Evolutionary conservation across 495 filamentous ascomycete genomes (phyloP), one percentile per base, ranked within the genome.

Genomic region (Lasiosphaeris hirsuta): DNA sequence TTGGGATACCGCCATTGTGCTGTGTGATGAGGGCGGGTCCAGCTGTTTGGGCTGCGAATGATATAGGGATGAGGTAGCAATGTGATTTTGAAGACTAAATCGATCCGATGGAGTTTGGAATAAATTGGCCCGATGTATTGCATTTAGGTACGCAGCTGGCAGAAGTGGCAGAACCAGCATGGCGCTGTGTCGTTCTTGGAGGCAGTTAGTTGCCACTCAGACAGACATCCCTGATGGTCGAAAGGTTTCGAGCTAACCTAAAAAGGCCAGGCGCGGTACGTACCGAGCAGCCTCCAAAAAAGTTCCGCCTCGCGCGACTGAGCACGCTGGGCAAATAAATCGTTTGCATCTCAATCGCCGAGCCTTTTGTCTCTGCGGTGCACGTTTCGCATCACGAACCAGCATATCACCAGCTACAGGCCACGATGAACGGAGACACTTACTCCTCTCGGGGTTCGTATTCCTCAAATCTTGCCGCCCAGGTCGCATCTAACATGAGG

Each of bases 401-500:
- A 44, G 5, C 11, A 37, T 30, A 39, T 58, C 38, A 23, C 10
- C 18, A 38, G 13, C 35, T 8, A 50, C 49, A 50, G 66, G 66
- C 69, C 75, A 86, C 56, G 58, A 96, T 96, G 90, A 94, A 93
- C 87, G 88, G 88, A 67, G 90, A 94, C 69, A 86, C 77, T 64
- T 93, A 93, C 73, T 86, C 88, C 58, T 84, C 88, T 70, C 85
- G 89, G 85, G 88, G 87, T 87, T 77, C 72, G 77, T 65, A 58
- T 51, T 54, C 48, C 36, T 17, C 46, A 38, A 59, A 50, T 55
- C 34, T 57, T 33, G 52, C 50, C 51, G 40, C 23, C 52, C 39
- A 41, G 56, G 59, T 64, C 57, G 55, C 58, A 47, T 18, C 42
- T 57, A 35, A 56, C 63, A 72, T 73, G 69, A 51, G 45, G 58